Percentiles rank a stretch among this genome's conserved stretches.
Conservation (phyloP, 345 rosid species). For the Triadica sebifera region DNA sequence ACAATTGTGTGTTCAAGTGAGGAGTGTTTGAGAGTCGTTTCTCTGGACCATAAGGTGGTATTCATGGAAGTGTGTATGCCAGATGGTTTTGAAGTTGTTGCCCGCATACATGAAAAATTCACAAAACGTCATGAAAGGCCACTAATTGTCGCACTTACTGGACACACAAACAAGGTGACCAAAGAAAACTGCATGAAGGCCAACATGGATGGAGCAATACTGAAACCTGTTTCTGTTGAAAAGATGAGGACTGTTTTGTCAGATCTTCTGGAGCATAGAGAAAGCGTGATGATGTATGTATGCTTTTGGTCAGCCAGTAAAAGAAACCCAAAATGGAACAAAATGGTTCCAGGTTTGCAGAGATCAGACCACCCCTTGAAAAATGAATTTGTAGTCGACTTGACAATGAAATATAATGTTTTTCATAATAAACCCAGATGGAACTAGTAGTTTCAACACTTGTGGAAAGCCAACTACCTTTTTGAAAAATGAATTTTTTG, state of each 20-base stretch:
- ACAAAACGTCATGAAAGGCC: conserved; percentile 72
- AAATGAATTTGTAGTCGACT: too few species aligned
- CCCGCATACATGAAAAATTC: conserved; percentile 58
- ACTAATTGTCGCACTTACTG: conserved; percentile 74
- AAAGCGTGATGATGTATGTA: not conserved
- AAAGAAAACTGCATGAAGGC: conserved; percentile 82
- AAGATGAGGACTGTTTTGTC: conserved; percentile 74
- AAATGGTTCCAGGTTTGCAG: not conserved
- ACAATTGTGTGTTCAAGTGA: conserved; percentile 62
- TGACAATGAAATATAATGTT: too few species aligned
- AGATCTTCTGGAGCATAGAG: conserved; percentile 63
- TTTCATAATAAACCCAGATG: too few species aligned
- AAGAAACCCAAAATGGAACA: too few species aligned
- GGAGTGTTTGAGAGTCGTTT: conserved; percentile 61
- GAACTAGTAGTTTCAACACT: too few species aligned
- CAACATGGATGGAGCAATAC: conserved; percentile 72
- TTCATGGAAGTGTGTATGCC: conserved; percentile 69
- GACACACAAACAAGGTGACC: conserved; percentile 60
- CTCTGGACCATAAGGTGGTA: conserved; percentile 76
- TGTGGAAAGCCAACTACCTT: too few species aligned
- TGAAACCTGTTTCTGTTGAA: conserved; percentile 80
- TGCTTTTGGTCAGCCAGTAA: not conserved
- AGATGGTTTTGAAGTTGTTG: conserved; percentile 61
- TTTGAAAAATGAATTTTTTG: too few species aligned
- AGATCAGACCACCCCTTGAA: too few species aligned